Evolutionary conservation across 1,284 basidiomycete species (phyloP).

Genomic region (Ustilago tritici): DNA sequence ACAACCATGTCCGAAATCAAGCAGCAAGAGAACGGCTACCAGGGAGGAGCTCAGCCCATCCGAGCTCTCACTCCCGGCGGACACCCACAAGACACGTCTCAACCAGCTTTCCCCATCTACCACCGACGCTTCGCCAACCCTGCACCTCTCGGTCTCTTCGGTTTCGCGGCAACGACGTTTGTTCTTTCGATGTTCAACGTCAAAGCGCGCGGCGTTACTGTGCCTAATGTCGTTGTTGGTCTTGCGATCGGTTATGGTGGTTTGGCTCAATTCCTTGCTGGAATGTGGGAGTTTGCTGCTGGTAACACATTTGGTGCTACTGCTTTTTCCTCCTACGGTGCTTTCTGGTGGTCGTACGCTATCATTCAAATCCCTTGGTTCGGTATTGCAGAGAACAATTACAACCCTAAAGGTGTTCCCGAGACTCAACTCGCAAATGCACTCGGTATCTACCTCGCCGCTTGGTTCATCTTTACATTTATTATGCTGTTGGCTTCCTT

Average conservation of each 20-base stretch:
- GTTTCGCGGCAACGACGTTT: conserved; percentile 73
- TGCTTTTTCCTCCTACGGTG: conserved; percentile 72
- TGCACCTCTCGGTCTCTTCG: conserved; percentile 72
- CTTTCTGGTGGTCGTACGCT: conserved; percentile 65
- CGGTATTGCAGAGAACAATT: conserved; percentile 39
- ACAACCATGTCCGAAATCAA: conserved; percentile 50
- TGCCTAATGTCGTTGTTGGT: conserved; percentile 58
- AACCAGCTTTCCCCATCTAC: conserved; percentile 69
- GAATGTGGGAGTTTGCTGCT: conserved; percentile 78
- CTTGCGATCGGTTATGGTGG: conserved; percentile 75
- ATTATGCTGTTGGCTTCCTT: conserved; percentile 58
- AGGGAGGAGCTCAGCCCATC: conserved; percentile 43
- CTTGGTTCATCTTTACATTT: conserved; percentile 67
- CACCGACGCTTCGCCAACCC: conserved; percentile 73
- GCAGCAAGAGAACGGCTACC: conserved; percentile 54
- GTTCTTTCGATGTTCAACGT: conserved; percentile 71
- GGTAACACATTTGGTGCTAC: conserved; percentile 76
- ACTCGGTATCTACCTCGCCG: conserved; percentile 56
- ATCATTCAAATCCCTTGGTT: conserved; percentile 64
- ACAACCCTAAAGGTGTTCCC: conserved; percentile 40
- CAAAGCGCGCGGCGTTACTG: conserved; percentile 61
- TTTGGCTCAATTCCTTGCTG: conserved; percentile 76
- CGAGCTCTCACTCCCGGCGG: conserved; percentile 70
- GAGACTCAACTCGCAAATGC: conserved; percentile 44
- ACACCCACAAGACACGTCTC: conserved; percentile 71